Percentiles rank a stretch among this genome's conserved stretches.
These are phyloP conservation scores for Alternaria brassicicola DNA, from an alignment of 2,329 filamentous ascomycete genomes.

Conservation along the genomic window DNA sequence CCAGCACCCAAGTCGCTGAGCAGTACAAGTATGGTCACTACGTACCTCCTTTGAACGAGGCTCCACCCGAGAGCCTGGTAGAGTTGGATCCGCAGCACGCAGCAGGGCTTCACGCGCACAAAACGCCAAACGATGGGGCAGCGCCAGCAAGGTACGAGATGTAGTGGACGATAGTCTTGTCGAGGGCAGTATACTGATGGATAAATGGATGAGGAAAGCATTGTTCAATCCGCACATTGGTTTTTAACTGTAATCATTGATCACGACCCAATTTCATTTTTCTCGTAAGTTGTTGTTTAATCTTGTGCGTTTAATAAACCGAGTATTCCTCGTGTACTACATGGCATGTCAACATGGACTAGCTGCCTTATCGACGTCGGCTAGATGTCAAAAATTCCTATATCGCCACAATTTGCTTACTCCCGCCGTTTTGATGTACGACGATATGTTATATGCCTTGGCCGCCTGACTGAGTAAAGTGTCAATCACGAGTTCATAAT, in stretches of 20 bases:
- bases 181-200: too few relatives aligned
- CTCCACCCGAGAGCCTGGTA: not conserved
- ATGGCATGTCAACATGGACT: not conserved
- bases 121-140: not conserved
- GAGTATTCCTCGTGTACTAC: not conserved
- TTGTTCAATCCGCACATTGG: not conserved
- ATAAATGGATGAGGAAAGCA: rapidly evolving
- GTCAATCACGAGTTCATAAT: not conserved
- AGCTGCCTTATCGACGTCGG: not conserved
- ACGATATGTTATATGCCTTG: not conserved
- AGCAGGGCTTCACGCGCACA: not conserved
- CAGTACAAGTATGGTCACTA: not conserved
- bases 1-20: not conserved
- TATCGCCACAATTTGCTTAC: not conserved
- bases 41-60: not conserved
- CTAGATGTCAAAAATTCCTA: not conserved
- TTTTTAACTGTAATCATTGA: not conserved
- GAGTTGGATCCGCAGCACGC: not conserved
- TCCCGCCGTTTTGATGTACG: not conserved
- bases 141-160: not conserved
- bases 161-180: not conserved
- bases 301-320: not conserved
- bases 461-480: not conserved
- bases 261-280: not conserved
- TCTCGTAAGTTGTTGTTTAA: not conserved